Percentiles rank a stretch among this genome's conserved stretches.
phyloP scores from a whole-genome alignment of 2,329 filamentous ascomycete species.

The Acarospora socialis region DNA sequence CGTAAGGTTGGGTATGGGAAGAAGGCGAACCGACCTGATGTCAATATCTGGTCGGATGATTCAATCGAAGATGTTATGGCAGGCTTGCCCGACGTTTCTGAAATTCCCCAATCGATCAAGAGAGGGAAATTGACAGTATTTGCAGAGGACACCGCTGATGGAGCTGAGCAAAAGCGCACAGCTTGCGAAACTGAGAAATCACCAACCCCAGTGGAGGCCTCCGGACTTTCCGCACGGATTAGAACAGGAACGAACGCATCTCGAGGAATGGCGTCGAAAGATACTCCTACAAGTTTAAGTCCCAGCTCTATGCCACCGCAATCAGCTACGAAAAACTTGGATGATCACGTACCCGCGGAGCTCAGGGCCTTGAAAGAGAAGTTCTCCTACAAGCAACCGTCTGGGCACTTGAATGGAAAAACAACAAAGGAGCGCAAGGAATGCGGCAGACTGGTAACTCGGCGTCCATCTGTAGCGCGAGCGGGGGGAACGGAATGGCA shows the following conservation, averaged over 20 bases:
- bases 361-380: constrained; percentile 5
- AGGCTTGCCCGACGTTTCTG: constrained; percentile 26
- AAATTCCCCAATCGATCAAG: constrained; percentile 10
- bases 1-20: constrained; percentile 21
- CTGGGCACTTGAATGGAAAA: neutral
- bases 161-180: neutral
- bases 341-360: constrained; percentile 9
- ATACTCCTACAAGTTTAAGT: constrained; percentile 1
- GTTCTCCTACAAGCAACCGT: constrained; percentile 1
- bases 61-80: constrained; percentile 36
- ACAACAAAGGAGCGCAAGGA: no score
- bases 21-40: constrained; percentile 28
- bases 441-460: no score
- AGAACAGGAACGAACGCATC: neutral
- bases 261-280: neutral
- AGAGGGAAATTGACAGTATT: constrained; percentile 13
- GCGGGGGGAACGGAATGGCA: constrained; percentile 10
- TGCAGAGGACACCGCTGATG: constrained; percentile 3
- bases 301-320: constrained; percentile 1
- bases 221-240: neutral
- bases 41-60: constrained; percentile 41
- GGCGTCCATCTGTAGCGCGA: no score
- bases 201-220: neutral
- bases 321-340: constrained; percentile 5
- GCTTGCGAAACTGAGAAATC: neutral